phyloP scores from a whole-genome alignment of 345 rosid genomes.

The Pistacia vera region DNA sequence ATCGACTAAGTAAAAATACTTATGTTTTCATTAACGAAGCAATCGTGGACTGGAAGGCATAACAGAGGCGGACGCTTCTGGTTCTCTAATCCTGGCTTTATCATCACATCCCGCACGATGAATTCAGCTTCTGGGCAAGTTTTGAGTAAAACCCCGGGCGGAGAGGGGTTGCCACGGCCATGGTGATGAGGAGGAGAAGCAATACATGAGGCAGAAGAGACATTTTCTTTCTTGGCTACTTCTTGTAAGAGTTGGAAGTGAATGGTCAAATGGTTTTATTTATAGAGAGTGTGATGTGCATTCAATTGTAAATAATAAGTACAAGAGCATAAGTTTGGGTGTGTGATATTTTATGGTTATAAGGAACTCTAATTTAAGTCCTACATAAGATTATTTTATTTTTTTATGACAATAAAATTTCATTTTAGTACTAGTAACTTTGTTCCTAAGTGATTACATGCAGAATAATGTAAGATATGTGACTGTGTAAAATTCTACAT shows the following conservation, averaged over 20 bases:
- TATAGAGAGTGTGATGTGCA: not conserved
- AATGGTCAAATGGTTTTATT: constrained; percentile 2
- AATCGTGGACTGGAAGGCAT: constrained; percentile 97
- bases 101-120: constrained; percentile 62
- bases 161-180: constrained; percentile 38
- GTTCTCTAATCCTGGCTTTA: constrained; percentile 61
- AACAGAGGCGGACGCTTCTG: constrained; percentile 88
- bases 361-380: no score
- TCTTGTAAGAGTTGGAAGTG: not conserved
- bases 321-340: no score
- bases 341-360: no score
- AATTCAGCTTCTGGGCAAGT: constrained; percentile 84
- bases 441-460: no score
- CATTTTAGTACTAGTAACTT: no score
- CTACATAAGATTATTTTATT: no score
- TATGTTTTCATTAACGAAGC: constrained; percentile 71
- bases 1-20: not conserved
- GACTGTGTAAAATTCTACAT: no score
- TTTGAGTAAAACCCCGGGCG: constrained; percentile 64
- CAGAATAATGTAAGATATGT: no score
- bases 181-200: constrained; percentile 28
- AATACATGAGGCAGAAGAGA: constrained; percentile 11
- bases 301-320: no score
- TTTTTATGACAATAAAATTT: no score
- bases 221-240: constrained; percentile 21